A percentile compares a stretch with the other conserved stretches of the same genome.
Conservation (phyloP, 2,329 filamentous ascomycete genomes). For the Penicillium sp. region DNA sequence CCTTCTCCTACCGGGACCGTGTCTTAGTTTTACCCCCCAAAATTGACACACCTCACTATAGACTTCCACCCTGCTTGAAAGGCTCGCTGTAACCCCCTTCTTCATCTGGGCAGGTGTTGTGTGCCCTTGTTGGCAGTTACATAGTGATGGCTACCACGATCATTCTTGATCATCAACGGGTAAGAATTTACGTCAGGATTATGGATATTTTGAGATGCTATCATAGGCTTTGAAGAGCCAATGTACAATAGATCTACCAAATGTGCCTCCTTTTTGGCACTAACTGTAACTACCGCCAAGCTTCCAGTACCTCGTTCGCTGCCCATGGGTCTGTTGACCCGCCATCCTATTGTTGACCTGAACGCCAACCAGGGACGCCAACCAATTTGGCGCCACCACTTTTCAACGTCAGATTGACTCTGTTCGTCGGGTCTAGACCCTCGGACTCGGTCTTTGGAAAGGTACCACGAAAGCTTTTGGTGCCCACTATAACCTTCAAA, state of each 20-base stretch:
- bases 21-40: constrained; percentile 13
- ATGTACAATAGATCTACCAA: neutral
- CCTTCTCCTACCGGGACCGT: constrained; percentile 3
- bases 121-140: neutral
- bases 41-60: constrained; percentile 15
- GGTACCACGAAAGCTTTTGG: neutral
- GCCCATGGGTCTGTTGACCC: constrained; percentile 10
- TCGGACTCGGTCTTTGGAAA: neutral
- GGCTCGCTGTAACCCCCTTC: neutral
- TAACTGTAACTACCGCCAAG: constrained; percentile 9
- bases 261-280: neutral
- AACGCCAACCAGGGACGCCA: constrained; percentile 17
- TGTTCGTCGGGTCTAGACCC: constrained; percentile 18
- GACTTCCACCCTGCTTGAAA: neutral
- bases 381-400: constrained; percentile 12
- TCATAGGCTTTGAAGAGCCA: neutral
- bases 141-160: constrained; percentile 9
- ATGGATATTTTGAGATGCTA: constrained; percentile 3
- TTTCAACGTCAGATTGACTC: constrained; percentile 25
- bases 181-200: constrained; percentile 26
- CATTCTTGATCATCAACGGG: constrained; percentile 22
- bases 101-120: neutral
- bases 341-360: constrained; percentile 8
- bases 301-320: constrained; percentile 15
- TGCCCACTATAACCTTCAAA: neutral